Percentiles rank a stretch among this genome's conserved stretches.
Conservation (phyloP, 345 rosid genomes). For the Populus nigra region DNA sequence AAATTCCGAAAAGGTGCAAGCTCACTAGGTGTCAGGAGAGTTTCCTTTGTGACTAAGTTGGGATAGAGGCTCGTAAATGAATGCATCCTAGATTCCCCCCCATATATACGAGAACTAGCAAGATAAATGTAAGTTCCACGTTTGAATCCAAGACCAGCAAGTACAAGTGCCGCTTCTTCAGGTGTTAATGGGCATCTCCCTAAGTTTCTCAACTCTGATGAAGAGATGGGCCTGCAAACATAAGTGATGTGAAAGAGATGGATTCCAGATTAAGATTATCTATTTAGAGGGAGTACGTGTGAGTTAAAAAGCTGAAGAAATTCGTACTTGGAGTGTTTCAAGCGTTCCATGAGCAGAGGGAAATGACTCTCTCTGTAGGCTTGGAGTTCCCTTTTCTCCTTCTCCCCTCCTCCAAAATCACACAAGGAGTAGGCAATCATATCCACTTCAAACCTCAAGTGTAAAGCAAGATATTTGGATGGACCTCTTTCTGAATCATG, state of each 20-base stretch:
- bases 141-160: conserved; percentile 74
- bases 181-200: conserved; percentile 97
- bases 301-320: conserved; percentile 1
- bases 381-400: conserved; percentile 69
- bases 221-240: conserved; percentile 47
- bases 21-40: conserved; percentile 66
- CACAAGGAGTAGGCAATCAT: conserved; percentile 94
- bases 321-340: conserved; percentile 54
- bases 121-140: conserved; percentile 67
- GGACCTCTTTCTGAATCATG: conserved; percentile 29
- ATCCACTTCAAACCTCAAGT: conserved; percentile 88
- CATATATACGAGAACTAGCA: conserved; percentile 73
- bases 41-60: conserved; percentile 79
- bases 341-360: conserved; percentile 68
- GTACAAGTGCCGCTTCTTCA: conserved; percentile 87
- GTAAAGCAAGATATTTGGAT: conserved; percentile 71
- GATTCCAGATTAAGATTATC: not conserved
- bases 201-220: conserved; percentile 57
- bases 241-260: not conserved
- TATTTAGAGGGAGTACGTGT: not conserved
- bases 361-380: conserved; percentile 78
- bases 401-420: conserved; percentile 80
- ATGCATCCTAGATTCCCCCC: conserved; percentile 66
- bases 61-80: conserved; percentile 74
- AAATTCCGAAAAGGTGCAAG: conserved; percentile 82